Evolutionary conservation across 331 rosid species (phyloP).

Genomic region (Erythrophleum ivorense): DNA sequence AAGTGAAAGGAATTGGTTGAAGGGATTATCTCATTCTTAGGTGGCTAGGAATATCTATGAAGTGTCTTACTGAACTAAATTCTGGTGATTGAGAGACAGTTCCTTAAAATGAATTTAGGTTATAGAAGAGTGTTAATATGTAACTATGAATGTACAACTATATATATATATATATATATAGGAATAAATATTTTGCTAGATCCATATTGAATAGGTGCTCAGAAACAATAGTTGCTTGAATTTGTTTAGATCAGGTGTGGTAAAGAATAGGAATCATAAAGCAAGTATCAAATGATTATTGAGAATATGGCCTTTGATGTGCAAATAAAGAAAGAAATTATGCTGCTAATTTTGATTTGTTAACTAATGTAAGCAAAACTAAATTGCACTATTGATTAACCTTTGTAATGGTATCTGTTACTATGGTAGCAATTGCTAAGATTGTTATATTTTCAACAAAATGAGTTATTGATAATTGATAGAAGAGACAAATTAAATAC

Average conservation of each 20-base stretch:
- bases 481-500: background rate
- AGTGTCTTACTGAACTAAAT: background rate
- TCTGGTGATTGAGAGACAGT: background rate
- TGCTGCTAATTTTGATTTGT: background rate
- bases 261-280: background rate
- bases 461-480: background rate
- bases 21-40: background rate
- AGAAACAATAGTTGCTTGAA: background rate
- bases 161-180: background rate
- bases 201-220: background rate
- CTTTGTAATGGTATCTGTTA: background rate
- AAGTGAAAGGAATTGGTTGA: slow-evolving; percentile 11
- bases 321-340: background rate
- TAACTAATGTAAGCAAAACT: background rate
- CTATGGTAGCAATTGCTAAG: background rate
- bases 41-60: background rate
- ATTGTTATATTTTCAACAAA: background rate
- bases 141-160: background rate
- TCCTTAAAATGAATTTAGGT: background rate
- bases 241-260: background rate
- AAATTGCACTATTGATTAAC: too few species aligned
- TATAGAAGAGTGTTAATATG: background rate
- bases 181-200: background rate
- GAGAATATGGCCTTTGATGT: background rate
- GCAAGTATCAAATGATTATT: background rate